These are phyloP conservation scores for Pseudodiploospora longispora DNA, from an alignment of 2,329 filamentous ascomycete species.

Conservation along the genomic window DNA sequence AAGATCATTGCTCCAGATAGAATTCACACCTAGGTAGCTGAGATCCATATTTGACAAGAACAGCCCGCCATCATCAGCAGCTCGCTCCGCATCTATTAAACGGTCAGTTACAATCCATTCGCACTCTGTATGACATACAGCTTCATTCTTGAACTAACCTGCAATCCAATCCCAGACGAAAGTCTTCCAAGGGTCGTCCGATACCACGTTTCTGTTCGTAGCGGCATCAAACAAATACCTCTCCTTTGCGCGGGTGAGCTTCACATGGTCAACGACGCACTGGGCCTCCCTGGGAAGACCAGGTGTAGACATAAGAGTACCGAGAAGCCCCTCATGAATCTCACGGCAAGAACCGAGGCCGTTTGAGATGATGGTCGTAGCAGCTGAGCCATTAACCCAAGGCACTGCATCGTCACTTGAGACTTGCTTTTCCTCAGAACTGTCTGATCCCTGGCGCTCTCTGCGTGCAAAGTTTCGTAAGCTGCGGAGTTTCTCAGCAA, in stretches of 20 bases:
- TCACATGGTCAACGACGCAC: slow-evolving; percentile 45
- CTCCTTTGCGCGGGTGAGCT: slow-evolving; percentile 52
- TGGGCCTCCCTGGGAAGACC: slow-evolving; percentile 45
- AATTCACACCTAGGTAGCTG: slow-evolving; percentile 65
- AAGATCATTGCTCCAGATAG: slow-evolving; percentile 63
- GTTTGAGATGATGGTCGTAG: slow-evolving; percentile 30
- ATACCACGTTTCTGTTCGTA: slow-evolving; percentile 58
- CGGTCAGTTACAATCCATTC: slow-evolving; percentile 11
- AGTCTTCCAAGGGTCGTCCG: slow-evolving; percentile 66
- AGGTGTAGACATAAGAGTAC: slow-evolving; percentile 33
- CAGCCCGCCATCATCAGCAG: slow-evolving; percentile 63
- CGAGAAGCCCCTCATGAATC: slow-evolving; percentile 48
- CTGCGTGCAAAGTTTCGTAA: slow-evolving; percentile 33
- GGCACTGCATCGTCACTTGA: slow-evolving; percentile 17
- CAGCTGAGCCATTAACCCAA: slow-evolving; percentile 21
- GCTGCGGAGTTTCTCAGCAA: slow-evolving; percentile 41
- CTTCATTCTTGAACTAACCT: slow-evolving; percentile 34
- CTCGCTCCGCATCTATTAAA: slow-evolving; percentile 49
- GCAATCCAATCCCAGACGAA: slow-evolving; percentile 72
- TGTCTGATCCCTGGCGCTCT: slow-evolving; percentile 15
- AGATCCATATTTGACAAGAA: slow-evolving; percentile 59
- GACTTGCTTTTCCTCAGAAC: slow-evolving; percentile 16
- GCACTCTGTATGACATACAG: not conserved
- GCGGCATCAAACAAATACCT: slow-evolving; percentile 56
- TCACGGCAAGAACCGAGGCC: slow-evolving; percentile 43